Percentiles rank a stretch among this genome's conserved stretches.
Conservation (phyloP, 139 green algal species). For the Gonium pectorale region DNA sequence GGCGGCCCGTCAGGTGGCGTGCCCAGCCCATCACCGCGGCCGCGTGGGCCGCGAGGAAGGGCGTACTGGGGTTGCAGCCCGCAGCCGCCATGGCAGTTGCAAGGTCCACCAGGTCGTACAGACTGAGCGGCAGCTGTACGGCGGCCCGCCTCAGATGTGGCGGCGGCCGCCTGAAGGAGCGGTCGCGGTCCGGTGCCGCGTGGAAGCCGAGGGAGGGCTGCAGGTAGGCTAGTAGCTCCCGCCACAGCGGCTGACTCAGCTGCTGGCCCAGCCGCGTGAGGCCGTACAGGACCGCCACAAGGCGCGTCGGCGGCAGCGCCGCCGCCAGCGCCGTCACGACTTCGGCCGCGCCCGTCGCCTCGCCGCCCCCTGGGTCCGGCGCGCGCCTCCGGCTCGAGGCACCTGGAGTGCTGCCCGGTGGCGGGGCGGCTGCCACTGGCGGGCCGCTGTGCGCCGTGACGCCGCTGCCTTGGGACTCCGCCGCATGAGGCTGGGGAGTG, state of each 20-base stretch:
- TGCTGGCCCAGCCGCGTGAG: slow-evolving; percentile 20
- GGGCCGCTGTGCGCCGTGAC: too few relatives aligned
- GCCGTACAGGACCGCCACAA: slow-evolving; percentile 26
- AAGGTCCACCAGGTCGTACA: slow-evolving; percentile 36
- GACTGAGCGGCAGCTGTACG: slow-evolving; percentile 7
- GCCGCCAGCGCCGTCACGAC: neutral
- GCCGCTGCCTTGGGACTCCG: too few relatives aligned
- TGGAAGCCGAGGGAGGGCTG: slow-evolving; percentile 1
- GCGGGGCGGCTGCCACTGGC: too few relatives aligned
- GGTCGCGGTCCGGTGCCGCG: neutral
- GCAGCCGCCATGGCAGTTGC: neutral
- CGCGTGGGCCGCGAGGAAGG: slow-evolving; percentile 8
- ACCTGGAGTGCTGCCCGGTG: too few relatives aligned
- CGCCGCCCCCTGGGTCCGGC: neutral
- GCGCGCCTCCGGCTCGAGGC: too few relatives aligned
- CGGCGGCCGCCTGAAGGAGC: too few relatives aligned
- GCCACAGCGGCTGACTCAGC: slow-evolving; percentile 18
- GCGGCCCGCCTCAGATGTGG: too few relatives aligned
- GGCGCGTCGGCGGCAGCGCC: slow-evolving; percentile 12
- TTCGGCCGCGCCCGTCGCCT: neutral
- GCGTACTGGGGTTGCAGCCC: slow-evolving; percentile 33
- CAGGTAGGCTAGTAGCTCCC: slow-evolving; percentile 15
- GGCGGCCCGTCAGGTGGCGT: slow-evolving; percentile 13
- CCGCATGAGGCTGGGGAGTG: too few relatives aligned
- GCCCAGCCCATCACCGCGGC: slow-evolving; percentile 8